These are phyloP conservation scores for Populus tremula DNA, from an alignment of 345 rosid genomes.

Conservation along the genomic window DNA sequence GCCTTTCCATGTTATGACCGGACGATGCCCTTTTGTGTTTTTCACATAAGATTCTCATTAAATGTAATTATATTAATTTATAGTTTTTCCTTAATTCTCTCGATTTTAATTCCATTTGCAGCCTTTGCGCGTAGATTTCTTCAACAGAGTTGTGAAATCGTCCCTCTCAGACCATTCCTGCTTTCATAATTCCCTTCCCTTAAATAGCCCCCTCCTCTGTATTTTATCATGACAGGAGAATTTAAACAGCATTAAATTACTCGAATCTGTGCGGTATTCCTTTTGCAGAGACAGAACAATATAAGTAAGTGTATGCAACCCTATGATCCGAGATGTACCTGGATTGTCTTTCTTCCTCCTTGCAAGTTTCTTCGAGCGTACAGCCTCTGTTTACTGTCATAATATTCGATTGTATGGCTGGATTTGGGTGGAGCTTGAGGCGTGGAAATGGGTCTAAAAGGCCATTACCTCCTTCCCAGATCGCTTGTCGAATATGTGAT, in stretches of 20 bases:
- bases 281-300: neutral
- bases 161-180: neutral
- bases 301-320: neutral
- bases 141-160: neutral
- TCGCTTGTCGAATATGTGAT: conserved; percentile 38
- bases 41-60: neutral
- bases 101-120: neutral
- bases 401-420: conserved; percentile 5
- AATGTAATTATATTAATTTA: neutral
- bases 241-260: conserved; percentile 14
- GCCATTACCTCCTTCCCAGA: neutral
- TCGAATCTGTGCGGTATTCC: neutral
- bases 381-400: neutral
- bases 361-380: neutral
- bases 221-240: conserved; percentile 4
- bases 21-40: neutral
- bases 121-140: conserved; percentile 8
- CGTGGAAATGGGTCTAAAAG: neutral
- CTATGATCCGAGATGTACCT: neutral
- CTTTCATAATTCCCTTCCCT: conserved; percentile 11
- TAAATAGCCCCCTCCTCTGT: neutral
- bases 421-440: conserved; percentile 26
- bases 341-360: neutral
- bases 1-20: neutral
- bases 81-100: conserved; percentile 1